phyloP scores from a whole-genome alignment of 257 asterid genomes.

The Solanum acaule region DNA sequence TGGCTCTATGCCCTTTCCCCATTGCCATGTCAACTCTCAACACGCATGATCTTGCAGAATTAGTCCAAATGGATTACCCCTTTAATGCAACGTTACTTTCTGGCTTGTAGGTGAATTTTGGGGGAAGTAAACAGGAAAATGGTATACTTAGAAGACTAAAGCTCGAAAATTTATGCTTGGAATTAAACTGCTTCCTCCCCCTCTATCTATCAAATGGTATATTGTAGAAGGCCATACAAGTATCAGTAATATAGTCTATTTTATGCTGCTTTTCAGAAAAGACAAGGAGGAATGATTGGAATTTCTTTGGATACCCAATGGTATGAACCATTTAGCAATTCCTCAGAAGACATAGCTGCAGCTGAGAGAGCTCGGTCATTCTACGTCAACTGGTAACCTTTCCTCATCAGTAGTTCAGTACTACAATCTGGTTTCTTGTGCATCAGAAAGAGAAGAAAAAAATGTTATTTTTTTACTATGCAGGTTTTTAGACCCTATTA shows the following conservation, averaged over 20 bases:
- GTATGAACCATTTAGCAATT: slow-evolving; percentile 45
- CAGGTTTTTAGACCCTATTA: slow-evolving; percentile 54
- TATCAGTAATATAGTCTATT: neutral
- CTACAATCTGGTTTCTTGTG: neutral
- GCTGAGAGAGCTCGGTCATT: slow-evolving; percentile 58
- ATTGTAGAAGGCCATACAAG: neutral
- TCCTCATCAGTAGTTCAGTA: neutral
- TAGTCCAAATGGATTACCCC: neutral
- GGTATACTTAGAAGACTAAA: neutral
- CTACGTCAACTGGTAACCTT: slow-evolving; percentile 37
- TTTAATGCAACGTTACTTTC: neutral
- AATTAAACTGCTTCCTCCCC: neutral
- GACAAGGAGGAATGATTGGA: slow-evolving; percentile 48
- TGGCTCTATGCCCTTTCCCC: neutral
- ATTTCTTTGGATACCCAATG: slow-evolving; percentile 37
- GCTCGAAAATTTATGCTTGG: neutral
- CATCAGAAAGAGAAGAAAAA: neutral
- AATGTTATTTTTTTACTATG: neutral
- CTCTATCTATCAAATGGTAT: neutral
- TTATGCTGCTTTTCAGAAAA: slow-evolving; percentile 15
- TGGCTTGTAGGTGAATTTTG: neutral
- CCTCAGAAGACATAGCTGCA: slow-evolving; percentile 41
- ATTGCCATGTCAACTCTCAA: neutral
- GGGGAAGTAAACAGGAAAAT: neutral
- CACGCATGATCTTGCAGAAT: neutral